Conservation (phyloP, 2,329 filamentous ascomycete genomes). For the Penicillium sp. region DNA sequence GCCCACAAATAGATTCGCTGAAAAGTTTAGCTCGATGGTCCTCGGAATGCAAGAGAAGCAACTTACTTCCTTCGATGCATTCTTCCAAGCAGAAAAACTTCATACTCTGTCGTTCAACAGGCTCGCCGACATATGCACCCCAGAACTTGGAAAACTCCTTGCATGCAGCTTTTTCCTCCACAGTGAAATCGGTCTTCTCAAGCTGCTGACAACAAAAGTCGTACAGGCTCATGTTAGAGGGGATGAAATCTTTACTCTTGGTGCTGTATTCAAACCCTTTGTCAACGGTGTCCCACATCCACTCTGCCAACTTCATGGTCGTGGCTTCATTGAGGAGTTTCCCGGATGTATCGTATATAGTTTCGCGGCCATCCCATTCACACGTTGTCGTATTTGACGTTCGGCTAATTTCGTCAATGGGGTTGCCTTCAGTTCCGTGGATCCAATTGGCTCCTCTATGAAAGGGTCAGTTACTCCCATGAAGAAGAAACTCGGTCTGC, state of each 20-base stretch:
- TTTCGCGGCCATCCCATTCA: slow-evolving; percentile 50
- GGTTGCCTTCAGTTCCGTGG: slow-evolving; percentile 58
- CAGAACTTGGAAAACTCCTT: slow-evolving; percentile 57
- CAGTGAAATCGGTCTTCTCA: slow-evolving; percentile 33
- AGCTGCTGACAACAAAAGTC: slow-evolving; percentile 55
- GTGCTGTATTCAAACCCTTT: slow-evolving; percentile 59
- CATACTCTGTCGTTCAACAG: slow-evolving; percentile 57
- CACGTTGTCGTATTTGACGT: slow-evolving; percentile 49
- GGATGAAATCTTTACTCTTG: slow-evolving; percentile 48
- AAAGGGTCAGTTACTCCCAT: slow-evolving; percentile 15
- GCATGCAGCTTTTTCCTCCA: slow-evolving; percentile 45
- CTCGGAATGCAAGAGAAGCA: background rate
- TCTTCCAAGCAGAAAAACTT: slow-evolving; percentile 65
- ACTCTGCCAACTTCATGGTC: slow-evolving; percentile 32
- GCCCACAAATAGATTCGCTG: slow-evolving; percentile 60
- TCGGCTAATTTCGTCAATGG: slow-evolving; percentile 55
- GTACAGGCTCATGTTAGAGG: slow-evolving; percentile 50
- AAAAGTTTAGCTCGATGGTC: background rate
- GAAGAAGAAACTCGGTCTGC: background rate
- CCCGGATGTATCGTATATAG: slow-evolving; percentile 48
- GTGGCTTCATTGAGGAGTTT: slow-evolving; percentile 33
- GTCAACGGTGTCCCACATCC: slow-evolving; percentile 57
- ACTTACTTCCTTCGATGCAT: slow-evolving; percentile 57
- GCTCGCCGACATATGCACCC: slow-evolving; percentile 62
- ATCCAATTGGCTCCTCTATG: slow-evolving; percentile 62